These are phyloP conservation scores for Asterella californica DNA, from an alignment of 225 moss, liverwort and hornwort species.

Conservation along the genomic window DNA sequence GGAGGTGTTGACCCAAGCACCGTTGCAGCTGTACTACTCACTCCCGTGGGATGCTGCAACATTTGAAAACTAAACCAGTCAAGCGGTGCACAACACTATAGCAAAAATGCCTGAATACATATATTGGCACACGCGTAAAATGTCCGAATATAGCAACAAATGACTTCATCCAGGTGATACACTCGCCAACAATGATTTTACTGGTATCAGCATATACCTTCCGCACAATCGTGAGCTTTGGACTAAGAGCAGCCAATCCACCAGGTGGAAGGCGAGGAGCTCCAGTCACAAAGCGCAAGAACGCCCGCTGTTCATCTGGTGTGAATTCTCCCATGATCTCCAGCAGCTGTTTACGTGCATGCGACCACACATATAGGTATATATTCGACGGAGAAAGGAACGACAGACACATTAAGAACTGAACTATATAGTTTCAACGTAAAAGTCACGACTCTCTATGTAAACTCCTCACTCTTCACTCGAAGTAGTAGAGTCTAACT, in stretches of 20 bases:
- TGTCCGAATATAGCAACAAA: not conserved
- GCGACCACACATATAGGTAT: not conserved
- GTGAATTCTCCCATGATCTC: slow-evolving; percentile 97
- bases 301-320: slow-evolving; percentile 85
- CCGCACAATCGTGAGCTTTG: slow-evolving; percentile 94
- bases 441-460: too few relatives aligned
- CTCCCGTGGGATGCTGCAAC: slow-evolving; percentile 86
- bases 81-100: not conserved
- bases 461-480: too few relatives aligned
- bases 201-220: slow-evolving; percentile 55
- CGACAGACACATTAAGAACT: not conserved
- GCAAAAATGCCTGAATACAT: not conserved
- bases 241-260: slow-evolving; percentile 84
- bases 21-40: slow-evolving; percentile 41
- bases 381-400: not conserved
- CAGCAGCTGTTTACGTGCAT: slow-evolving; percentile 54
- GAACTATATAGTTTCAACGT: too few relatives aligned
- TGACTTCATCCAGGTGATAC: not conserved
- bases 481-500: too few relatives aligned
- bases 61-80: not conserved
- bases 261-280: slow-evolving; percentile 95
- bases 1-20: slow-evolving; percentile 85
- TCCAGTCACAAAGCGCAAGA: slow-evolving; percentile 93
- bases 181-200: not conserved
- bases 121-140: too few relatives aligned